Percentiles rank a stretch among this genome's conserved stretches.
phyloP scores from a whole-genome alignment of 1,284 basidiomycete species.

The Coniferiporia sulphurascens region DNA sequence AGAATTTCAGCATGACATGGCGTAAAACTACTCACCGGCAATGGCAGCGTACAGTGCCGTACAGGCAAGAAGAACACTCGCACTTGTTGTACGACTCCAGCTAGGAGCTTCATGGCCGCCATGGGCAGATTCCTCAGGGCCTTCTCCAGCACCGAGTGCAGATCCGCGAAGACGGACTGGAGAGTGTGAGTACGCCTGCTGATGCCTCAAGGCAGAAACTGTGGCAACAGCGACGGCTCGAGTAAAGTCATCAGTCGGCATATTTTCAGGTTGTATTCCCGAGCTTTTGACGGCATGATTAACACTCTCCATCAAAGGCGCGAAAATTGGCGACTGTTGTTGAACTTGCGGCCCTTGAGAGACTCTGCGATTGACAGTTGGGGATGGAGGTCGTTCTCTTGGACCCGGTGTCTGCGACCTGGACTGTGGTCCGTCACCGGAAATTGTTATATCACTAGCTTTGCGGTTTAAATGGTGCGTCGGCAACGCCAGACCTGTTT shows the following conservation, averaged over 20 bases:
- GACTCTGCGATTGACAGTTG: constrained; percentile 42
- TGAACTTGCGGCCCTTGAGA: constrained; percentile 47
- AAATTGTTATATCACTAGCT: constrained; percentile 12
- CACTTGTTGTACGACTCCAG: constrained; percentile 85
- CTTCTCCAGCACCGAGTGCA: constrained; percentile 26
- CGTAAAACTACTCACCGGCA: constrained; percentile 56
- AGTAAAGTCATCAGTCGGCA: constrained; percentile 86
- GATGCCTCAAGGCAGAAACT: constrained; percentile 77
- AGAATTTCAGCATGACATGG: neutral
- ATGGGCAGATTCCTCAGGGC: constrained; percentile 49
- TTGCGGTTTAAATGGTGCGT: constrained; percentile 17
- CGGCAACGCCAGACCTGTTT: constrained; percentile 21
- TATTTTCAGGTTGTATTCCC: constrained; percentile 54
- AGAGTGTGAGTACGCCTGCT: constrained; percentile 52
- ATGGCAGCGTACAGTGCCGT: constrained; percentile 95
- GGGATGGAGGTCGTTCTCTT: constrained; percentile 32
- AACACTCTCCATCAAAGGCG: constrained; percentile 75
- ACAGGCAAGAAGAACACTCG: constrained; percentile 83
- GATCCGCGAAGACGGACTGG: constrained; percentile 37
- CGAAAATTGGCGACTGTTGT: constrained; percentile 34
- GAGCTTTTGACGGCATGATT: constrained; percentile 66
- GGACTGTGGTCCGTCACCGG: constrained; percentile 23
- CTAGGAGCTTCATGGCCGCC: constrained; percentile 94
- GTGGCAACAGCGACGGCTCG: constrained; percentile 88
- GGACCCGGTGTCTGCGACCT: constrained; percentile 41